These are phyloP conservation scores for Dalbergia cultrata DNA, from an alignment of 306 rosid genomes.

Conservation along the genomic window DNA sequence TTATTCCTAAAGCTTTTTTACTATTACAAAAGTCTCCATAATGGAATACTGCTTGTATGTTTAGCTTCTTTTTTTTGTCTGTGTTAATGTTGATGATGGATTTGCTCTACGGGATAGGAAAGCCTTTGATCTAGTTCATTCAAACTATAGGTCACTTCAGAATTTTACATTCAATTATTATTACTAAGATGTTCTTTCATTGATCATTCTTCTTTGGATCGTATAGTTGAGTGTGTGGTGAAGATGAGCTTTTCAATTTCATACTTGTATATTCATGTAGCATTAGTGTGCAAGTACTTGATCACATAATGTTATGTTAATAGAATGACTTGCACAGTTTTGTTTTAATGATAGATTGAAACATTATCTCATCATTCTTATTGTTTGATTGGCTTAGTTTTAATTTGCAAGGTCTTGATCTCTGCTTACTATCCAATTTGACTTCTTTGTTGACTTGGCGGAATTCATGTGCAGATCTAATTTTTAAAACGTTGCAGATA, in stretches of 20 bases:
- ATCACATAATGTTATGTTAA: constrained; percentile 18
- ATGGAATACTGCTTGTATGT: no score
- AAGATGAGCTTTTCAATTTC: neutral
- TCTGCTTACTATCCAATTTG: neutral
- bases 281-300: constrained; percentile 18
- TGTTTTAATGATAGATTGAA: neutral
- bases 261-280: neutral
- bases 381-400: neutral
- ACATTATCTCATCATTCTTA: neutral
- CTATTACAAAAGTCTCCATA: no score
- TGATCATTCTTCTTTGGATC: constrained; percentile 34
- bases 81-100: constrained; percentile 40
- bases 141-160: constrained; percentile 37
- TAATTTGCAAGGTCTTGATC: neutral
- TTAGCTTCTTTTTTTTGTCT: no score
- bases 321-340: constrained; percentile 10
- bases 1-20: no score
- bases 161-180: constrained; percentile 41
- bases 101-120: constrained; percentile 24
- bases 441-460: neutral
- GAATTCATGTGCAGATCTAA: neutral
- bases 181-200: constrained; percentile 13
- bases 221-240: constrained; percentile 23
- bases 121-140: constrained; percentile 34
- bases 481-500: no score